A percentile compares a stretch with the other conserved stretches of the same genome.
phyloP scores from a whole-genome alignment of 2,329 filamentous ascomycete genomes.

The Cladophialophora exuberans region DNA sequence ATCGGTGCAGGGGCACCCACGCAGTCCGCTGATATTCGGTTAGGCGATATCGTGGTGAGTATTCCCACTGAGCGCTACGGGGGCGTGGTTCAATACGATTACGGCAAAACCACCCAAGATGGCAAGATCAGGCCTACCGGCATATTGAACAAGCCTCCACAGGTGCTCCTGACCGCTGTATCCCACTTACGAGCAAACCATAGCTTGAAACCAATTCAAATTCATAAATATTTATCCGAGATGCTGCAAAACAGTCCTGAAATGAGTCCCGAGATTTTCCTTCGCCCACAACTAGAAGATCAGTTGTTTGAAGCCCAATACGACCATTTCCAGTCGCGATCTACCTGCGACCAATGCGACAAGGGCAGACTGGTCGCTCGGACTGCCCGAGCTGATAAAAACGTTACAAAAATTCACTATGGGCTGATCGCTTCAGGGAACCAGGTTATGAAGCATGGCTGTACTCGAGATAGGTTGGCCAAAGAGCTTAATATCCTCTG shows the following conservation, averaged over 20 bases:
- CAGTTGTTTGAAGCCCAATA: no score
- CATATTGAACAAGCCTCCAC: conserved; percentile 28
- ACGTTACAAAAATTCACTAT: conserved; percentile 34
- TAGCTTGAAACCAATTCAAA: no score
- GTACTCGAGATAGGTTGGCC: conserved; percentile 17
- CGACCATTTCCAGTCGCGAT: no score
- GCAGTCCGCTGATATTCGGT: conserved; percentile 23
- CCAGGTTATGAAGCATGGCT: conserved; percentile 32
- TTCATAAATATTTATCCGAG: no score
- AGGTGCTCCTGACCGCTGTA: conserved; percentile 28
- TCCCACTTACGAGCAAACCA: not conserved
- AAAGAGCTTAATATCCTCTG: conserved; percentile 1
- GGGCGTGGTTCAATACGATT: conserved; percentile 34
- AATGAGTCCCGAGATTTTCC: no score
- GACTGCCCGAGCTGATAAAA: conserved; percentile 1
- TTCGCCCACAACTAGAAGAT: no score
- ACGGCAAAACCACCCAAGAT: conserved; percentile 24
- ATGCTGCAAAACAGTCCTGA: no score
- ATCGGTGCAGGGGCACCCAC: conserved; percentile 35
- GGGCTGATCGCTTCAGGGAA: conserved; percentile 36
- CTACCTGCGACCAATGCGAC: not conserved
- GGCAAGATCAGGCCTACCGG: conserved; percentile 34
- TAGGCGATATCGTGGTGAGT: conserved; percentile 37
- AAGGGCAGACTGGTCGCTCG: not conserved
- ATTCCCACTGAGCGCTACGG: conserved; percentile 28